Conservation (phyloP, 441 rosid genomes). For the Lepidium campestre region DNA sequence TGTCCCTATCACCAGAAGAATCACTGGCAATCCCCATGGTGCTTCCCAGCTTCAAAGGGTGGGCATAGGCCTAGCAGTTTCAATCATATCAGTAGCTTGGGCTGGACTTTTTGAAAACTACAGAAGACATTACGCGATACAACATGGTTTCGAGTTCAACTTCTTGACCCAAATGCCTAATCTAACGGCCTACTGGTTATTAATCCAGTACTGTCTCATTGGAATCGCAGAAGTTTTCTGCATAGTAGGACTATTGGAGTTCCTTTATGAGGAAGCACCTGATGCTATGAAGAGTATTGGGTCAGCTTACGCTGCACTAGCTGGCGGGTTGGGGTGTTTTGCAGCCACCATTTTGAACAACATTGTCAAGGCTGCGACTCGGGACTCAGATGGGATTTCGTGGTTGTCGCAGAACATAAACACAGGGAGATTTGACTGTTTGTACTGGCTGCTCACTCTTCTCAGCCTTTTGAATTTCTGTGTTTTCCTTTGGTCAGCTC, state of each 20-base stretch:
- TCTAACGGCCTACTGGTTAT: slow-evolving; percentile 78
- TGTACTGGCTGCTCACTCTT: slow-evolving; percentile 73
- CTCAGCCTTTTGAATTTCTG: slow-evolving; percentile 63
- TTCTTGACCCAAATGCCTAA: slow-evolving; percentile 69
- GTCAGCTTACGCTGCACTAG: slow-evolving; percentile 82
- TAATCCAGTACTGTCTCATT: slow-evolving; percentile 83
- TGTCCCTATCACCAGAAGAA: slow-evolving; percentile 62
- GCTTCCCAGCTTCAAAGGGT: slow-evolving; percentile 94
- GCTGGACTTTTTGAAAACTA: slow-evolving; percentile 73
- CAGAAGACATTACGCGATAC: slow-evolving; percentile 66
- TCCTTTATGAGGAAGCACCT: slow-evolving; percentile 90
- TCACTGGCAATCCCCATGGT: slow-evolving; percentile 87
- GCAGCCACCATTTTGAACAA: slow-evolving; percentile 69
- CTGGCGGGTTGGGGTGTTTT: slow-evolving; percentile 89
- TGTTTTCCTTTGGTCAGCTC: slow-evolving; percentile 59
- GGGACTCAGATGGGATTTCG: slow-evolving; percentile 36
- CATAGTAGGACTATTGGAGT: slow-evolving; percentile 75
- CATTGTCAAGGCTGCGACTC: slow-evolving; percentile 61
- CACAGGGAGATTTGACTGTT: slow-evolving; percentile 65
- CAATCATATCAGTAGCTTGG: slow-evolving; percentile 67
- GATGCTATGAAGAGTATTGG: slow-evolving; percentile 98
- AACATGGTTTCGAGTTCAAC: slow-evolving; percentile 45
- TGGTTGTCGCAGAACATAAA: slow-evolving; percentile 90
- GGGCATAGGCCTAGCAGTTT: slow-evolving; percentile 79
- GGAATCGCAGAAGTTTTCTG: slow-evolving; percentile 91